A percentile compares a stretch with the other conserved stretches of the same genome.
Conservation (phyloP, 169 alveolate genomes). For the Plasmodium yoelii region DNA sequence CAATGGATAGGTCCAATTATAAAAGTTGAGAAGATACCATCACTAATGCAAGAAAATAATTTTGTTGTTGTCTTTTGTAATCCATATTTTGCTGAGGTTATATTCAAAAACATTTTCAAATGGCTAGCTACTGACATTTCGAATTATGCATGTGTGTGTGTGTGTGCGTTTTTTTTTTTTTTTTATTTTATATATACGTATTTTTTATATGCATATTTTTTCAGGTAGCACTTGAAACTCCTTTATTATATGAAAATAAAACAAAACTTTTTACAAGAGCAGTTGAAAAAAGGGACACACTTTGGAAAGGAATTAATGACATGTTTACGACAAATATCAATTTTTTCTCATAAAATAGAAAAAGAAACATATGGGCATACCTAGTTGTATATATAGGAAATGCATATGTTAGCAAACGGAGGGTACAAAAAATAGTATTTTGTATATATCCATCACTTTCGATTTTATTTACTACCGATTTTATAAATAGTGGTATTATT, state of each 20-base stretch:
- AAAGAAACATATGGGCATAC: background rate
- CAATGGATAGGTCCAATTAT: conserved; percentile 87
- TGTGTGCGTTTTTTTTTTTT: background rate
- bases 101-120: background rate
- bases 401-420: background rate
- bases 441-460: too few species aligned
- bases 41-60: conserved; percentile 47
- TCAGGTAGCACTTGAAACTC: conserved; percentile 60
- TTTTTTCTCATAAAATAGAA: conserved; percentile 19
- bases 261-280: conserved; percentile 45
- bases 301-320: conserved; percentile 67
- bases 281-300: conserved; percentile 59
- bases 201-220: background rate
- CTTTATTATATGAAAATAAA: conserved; percentile 58
- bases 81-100: conserved; percentile 80
- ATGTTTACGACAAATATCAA: conserved; percentile 50
- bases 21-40: conserved; percentile 79
- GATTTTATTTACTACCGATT: too few species aligned
- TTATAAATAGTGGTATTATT: too few species aligned
- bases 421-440: too few species aligned
- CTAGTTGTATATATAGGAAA: background rate
- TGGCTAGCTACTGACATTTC: too few species aligned
- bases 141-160: background rate
- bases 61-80: conserved; percentile 83
- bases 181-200: background rate